Conservation (phyloP, 2,329 filamentous ascomycete species). For the Aspergillus hiratsukae region DNA sequence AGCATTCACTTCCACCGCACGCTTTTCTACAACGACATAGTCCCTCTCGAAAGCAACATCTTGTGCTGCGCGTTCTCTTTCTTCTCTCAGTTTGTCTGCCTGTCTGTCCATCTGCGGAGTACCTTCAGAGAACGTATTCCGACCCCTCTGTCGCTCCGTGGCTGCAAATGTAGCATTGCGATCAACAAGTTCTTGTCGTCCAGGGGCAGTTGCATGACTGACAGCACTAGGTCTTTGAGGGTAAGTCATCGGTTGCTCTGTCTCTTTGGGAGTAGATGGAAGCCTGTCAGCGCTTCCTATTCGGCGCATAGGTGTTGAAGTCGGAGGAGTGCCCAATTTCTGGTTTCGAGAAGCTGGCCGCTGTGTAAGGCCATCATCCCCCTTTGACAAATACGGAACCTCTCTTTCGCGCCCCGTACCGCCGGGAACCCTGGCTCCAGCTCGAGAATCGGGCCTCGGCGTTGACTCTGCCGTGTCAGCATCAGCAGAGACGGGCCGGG, state of each 20-base stretch:
- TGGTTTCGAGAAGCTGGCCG: conserved; percentile 34
- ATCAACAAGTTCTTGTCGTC: conserved; percentile 35
- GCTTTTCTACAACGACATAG: conserved; percentile 93
- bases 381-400: conserved; percentile 16
- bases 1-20: conserved; percentile 92
- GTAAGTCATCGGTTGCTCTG: conserved; percentile 20
- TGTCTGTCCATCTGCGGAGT: conserved; percentile 42
- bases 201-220: conserved; percentile 38
- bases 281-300: conserved; percentile 32
- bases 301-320: conserved; percentile 27
- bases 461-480: conserved; percentile 6
- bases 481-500: conserved; percentile 18
- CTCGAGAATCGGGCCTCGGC: conserved; percentile 15
- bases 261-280: conserved; percentile 21
- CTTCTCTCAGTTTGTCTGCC: conserved; percentile 33
- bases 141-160: conserved; percentile 62
- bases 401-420: conserved; percentile 20
- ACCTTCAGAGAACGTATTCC: conserved; percentile 39
- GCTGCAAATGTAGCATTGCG: conserved; percentile 33
- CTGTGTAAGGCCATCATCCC: conserved; percentile 26
- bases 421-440: conserved; percentile 10
- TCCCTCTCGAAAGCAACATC: conserved; percentile 89
- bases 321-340: conserved; percentile 26
- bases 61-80: conserved; percentile 66
- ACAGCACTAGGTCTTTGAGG: conserved; percentile 31